Base-by-base conservation (phyloP, 2,329 filamentous ascomycete species). In the Torrubiella hemipterigena region DNA sequence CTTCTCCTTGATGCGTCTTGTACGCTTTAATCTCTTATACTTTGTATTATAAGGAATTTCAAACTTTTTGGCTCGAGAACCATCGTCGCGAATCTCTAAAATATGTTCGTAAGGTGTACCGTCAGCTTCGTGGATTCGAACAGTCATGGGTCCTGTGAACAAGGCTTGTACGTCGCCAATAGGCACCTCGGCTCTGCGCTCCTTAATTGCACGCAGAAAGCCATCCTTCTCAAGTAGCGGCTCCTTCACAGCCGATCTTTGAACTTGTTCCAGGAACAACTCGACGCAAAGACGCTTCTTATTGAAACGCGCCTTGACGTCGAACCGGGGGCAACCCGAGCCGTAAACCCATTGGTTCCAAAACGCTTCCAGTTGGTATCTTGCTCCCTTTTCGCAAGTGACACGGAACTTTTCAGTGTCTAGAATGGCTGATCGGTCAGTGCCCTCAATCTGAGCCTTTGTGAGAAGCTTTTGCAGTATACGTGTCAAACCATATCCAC, bases 21-120 rank as follows among this genome's bases (percentile, higher is more conserved):
- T 95, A 28, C 87, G 70, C 63, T 98, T 98, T 3, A 98, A 67
- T 7, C 93, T 78, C 61, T 96, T 98, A 61, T 98, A 98, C 52
- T 98, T 98, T 1, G 91, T 98, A 47, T 96, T 96, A 58, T 98
- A 98, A 1, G 89, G 87, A 38, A 98, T 95, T 39, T 95, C 87
- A 37, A 96, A 82, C 50, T 82, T 91, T 16, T 67, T 67, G 2
- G 61, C 63, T 43, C 81, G 84, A 3, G 81, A 83, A 11, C 75
- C 72, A 17, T 80, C 78, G 43, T 95, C 86, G 37, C 86, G 86
- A 50, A 98, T 93, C 46, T 95, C 85, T 19, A 96, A 79, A 39
- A 95, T 95, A 50, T 98, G 91, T 51, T 98, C 91, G 49, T 98
- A 98, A 3, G 91, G 91, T 1, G 91, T 96, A 8, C 91, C 91